Conservation (phyloP, 305 asterid species). For the Salvia sclarea region DNA sequence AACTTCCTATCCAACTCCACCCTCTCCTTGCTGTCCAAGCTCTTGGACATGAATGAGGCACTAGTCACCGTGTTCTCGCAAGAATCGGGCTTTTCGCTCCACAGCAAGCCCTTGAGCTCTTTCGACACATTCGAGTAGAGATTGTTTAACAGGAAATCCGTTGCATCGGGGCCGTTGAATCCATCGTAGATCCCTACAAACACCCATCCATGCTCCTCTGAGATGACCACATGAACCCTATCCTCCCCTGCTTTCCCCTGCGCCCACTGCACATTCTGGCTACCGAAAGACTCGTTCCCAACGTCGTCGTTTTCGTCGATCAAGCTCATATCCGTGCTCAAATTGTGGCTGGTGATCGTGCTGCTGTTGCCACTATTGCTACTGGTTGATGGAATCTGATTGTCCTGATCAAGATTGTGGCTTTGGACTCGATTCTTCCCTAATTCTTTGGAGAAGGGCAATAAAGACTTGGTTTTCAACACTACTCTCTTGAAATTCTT, state of each 20-base stretch:
- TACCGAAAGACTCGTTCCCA: constrained; percentile 66
- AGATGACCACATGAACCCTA: constrained; percentile 84
- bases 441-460: constrained; percentile 51
- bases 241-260: constrained; percentile 99
- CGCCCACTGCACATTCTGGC: constrained; percentile 96
- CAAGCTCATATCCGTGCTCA: constrained; percentile 72
- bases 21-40: constrained; percentile 51
- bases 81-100: constrained; percentile 65
- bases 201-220: constrained; percentile 91
- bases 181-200: constrained; percentile 96
- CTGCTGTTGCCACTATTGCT: constrained; percentile 50
- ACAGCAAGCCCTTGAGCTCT: constrained; percentile 78
- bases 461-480: constrained; percentile 55
- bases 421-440: constrained; percentile 23
- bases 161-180: constrained; percentile 93
- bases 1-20: constrained; percentile 48
- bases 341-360: constrained; percentile 49
- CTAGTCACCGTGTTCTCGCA: constrained; percentile 32
- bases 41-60: constrained; percentile 41
- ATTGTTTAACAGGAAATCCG: constrained; percentile 66
- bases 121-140: constrained; percentile 70
- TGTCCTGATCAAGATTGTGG: constrained; percentile 29
- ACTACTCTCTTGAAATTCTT: constrained; percentile 52
- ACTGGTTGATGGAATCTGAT: constrained; percentile 28
- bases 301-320: constrained; percentile 69